Conservation (phyloP, 1,284 basidiomycete species). For the Anthracocystis panici-leucophaei region DNA sequence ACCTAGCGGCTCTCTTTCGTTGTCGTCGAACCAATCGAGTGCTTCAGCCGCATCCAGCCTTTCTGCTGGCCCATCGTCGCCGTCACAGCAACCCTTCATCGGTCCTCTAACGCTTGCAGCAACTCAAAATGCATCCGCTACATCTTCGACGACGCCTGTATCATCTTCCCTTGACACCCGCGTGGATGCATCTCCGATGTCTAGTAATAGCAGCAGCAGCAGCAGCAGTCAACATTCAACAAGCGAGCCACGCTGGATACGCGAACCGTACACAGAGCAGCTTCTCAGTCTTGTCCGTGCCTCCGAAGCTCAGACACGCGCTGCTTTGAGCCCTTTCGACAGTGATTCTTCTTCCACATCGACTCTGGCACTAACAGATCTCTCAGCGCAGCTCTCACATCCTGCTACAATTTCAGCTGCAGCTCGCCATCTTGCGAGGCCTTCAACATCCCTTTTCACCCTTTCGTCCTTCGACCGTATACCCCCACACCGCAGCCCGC, state of each 20-base stretch:
- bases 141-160: neutral
- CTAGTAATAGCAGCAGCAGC: neutral
- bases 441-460: slow-evolving; percentile 14
- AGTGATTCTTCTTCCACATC: slow-evolving; percentile 9
- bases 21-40: neutral
- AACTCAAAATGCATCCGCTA: slow-evolving; percentile 15
- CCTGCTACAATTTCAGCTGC: slow-evolving; percentile 22
- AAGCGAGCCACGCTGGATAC: slow-evolving; percentile 9
- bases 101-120: slow-evolving; percentile 31
- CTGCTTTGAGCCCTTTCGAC: slow-evolving; percentile 2
- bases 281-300: neutral
- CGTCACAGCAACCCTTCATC: slow-evolving; percentile 26
- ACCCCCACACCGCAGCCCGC: slow-evolving; percentile 6
- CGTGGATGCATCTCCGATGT: neutral
- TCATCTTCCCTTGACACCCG: neutral
- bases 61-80: neutral
- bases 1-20: slow-evolving; percentile 1
- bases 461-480: slow-evolving; percentile 17
- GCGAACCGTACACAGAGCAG: slow-evolving; percentile 5
- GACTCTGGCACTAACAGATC: slow-evolving; percentile 2
- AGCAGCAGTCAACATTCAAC: neutral
- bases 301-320: neutral
- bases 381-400: neutral
- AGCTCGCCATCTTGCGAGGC: slow-evolving; percentile 20
- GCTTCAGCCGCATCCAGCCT: neutral